Base-by-base conservation (phyloP, 1,284 basidiomycete genomes). In the Inonotus obliquus region DNA sequence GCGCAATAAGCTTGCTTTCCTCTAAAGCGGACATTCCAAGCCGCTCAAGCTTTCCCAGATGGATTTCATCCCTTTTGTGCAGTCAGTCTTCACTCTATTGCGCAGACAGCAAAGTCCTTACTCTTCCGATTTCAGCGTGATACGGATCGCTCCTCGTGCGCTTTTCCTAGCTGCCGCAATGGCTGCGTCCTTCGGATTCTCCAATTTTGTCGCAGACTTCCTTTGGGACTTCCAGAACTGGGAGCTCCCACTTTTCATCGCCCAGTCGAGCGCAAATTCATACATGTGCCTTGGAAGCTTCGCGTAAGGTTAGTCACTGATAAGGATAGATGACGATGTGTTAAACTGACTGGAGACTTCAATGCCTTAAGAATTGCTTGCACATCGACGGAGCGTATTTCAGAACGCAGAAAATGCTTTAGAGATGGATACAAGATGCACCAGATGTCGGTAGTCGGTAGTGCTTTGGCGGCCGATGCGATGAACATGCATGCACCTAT, bases 371-470 rank as follows among this genome's bases (percentile, higher is more conserved):
- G 75, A 29, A 99, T 72, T 45, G 83, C 86, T 59, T 81, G 79
- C 65, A 92, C 92, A 54, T 90, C 84, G 47, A 98, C 83, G 1
- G 82, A 79, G 6, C 80, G 81, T n/a, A 98, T 78, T 68, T 99
- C 97, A 0, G 88, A 91, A 51, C 88, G 88, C 47, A 99, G 77
- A 60, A 96, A 85, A 63, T 94, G 89, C 41, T 93, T 84, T 41
- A 99, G 74, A 0, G 90, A 91, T 0, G 96, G 96, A 69, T 99
- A 99, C 2, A 98, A 74, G 48, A 98, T 93, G 69, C 95, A 96
- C 97, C 97, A 99, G 10, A 93, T 86, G 69, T 99, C 97, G 48
- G 92, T 92, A 1, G 79, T 73, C 0, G 91, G 88, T 7, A 96
- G 80, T 63, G 89, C 86, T 52, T 87, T 85, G 1, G 91, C 88